phyloP scores from a whole-genome alignment of 2,329 filamentous ascomycete genomes.

The Cladosporium sp. region DNA sequence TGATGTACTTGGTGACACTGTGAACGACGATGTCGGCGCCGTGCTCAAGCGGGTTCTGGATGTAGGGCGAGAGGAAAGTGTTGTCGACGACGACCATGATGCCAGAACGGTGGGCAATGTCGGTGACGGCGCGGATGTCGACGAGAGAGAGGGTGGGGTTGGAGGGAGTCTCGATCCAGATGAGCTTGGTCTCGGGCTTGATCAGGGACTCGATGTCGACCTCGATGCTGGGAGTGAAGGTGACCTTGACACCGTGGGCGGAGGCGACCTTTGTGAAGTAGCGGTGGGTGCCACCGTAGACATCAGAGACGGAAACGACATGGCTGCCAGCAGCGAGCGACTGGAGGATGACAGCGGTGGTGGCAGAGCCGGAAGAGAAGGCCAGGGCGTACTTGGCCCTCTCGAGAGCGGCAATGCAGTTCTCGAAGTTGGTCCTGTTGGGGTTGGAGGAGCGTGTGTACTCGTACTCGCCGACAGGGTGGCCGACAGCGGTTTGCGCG shows the following conservation, averaged over 20 bases:
- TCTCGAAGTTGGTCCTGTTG: constrained; percentile 93
- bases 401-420: constrained; percentile 86
- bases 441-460: constrained; percentile 94
- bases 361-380: constrained; percentile 90
- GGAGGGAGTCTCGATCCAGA: constrained; percentile 96
- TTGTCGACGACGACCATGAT: constrained; percentile 98
- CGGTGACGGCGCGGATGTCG: constrained; percentile 83
- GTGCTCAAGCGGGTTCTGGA: constrained; percentile 93
- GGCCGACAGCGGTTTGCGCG: constrained; percentile 83
- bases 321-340: constrained; percentile 87
- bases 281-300: constrained; percentile 95
- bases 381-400: constrained; percentile 89
- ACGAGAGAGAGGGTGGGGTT: constrained; percentile 93
- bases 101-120: constrained; percentile 79
- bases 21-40: constrained; percentile 97
- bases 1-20: constrained; percentile 98
- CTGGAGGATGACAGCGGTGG: constrained; percentile 90
- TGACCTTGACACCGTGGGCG: constrained; percentile 90
- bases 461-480: constrained; percentile 85
- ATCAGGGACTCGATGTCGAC: constrained; percentile 83
- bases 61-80: constrained; percentile 93
- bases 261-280: constrained; percentile 98
- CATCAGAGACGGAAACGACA: constrained; percentile 93
- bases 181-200: constrained; percentile 81
- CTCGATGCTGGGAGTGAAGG: constrained; percentile 91